A percentile compares a stretch with the other conserved stretches of the same genome.
These are phyloP conservation scores for Actinomortierella wolfii DNA, from an alignment of 371 early-diverging fungal genomes.

Conservation along the genomic window DNA sequence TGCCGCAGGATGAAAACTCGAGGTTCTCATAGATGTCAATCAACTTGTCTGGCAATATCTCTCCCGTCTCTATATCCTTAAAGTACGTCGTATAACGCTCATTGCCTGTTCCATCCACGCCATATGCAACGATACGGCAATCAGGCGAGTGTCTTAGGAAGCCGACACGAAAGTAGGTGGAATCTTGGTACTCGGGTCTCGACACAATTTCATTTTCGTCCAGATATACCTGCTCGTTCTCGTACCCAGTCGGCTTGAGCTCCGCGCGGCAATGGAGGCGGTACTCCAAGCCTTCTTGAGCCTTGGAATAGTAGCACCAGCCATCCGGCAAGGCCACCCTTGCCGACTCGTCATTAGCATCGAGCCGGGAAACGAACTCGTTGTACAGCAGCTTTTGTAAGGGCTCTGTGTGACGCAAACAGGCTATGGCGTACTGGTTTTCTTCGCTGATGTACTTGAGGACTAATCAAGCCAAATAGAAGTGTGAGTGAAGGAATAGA, in stretches of 20 bases:
- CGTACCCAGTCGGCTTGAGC: slow-evolving; percentile 4
- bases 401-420: slow-evolving; percentile 52
- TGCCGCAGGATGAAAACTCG: slow-evolving; percentile 57
- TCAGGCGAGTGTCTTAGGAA: slow-evolving; percentile 57
- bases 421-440: slow-evolving; percentile 50
- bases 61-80: slow-evolving; percentile 50
- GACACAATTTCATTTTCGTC: slow-evolving; percentile 60
- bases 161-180: slow-evolving; percentile 58
- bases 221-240: slow-evolving; percentile 51
- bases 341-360: slow-evolving; percentile 58
- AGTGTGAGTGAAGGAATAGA: neutral
- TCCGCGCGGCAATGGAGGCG: slow-evolving; percentile 54
- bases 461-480: slow-evolving; percentile 25
- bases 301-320: slow-evolving; percentile 57
- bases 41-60: slow-evolving; percentile 48
- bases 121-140: slow-evolving; percentile 55
- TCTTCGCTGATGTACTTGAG: slow-evolving; percentile 58
- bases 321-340: slow-evolving; percentile 56
- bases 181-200: slow-evolving; percentile 39
- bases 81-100: slow-evolving; percentile 60
- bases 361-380: slow-evolving; percentile 62
- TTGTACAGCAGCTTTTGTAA: slow-evolving; percentile 58
- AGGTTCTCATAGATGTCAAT: slow-evolving; percentile 57
- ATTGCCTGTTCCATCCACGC: slow-evolving; percentile 58
- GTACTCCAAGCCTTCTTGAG: slow-evolving; percentile 59